Evolutionary conservation across 2,329 filamentous ascomycete genomes (phyloP).

Genomic region (Pseudogymnoascus sp.): DNA sequence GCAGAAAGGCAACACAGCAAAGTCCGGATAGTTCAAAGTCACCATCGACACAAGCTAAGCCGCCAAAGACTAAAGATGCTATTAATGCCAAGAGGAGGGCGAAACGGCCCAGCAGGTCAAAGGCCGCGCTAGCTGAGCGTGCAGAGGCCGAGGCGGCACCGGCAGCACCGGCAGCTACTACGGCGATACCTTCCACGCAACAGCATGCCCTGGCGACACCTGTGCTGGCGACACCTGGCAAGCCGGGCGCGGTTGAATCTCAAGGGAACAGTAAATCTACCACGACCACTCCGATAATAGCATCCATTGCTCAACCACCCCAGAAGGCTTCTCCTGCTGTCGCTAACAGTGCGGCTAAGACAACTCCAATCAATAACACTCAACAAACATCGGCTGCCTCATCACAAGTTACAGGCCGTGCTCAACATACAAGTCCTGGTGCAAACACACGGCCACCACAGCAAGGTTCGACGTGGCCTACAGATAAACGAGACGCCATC

Average conservation of each 20-base stretch:
- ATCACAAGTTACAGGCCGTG: background rate
- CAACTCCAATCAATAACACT: background rate
- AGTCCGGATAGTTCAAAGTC: background rate
- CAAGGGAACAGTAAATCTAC: background rate
- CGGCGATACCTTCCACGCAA: background rate
- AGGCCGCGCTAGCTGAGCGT: background rate
- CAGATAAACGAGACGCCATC: conserved; percentile 2
- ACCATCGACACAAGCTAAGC: background rate
- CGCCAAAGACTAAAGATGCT: background rate
- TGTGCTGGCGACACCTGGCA: background rate
- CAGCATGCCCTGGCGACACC: background rate
- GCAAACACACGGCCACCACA: background rate
- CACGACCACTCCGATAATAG: background rate
- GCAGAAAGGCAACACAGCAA: background rate
- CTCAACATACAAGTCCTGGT: background rate
- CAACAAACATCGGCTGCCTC: background rate
- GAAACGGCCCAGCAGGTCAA: conserved; percentile 5
- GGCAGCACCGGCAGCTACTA: background rate
- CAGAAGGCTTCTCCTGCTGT: background rate
- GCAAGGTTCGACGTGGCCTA: conserved; percentile 4
- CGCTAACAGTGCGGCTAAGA: background rate
- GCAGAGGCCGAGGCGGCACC: background rate
- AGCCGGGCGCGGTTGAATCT: background rate
- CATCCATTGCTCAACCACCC: background rate
- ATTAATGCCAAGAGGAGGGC: background rate